These are phyloP conservation scores for Boletus rubescentipes DNA, from an alignment of 768 basidiomycete genomes.

Conservation along the genomic window DNA sequence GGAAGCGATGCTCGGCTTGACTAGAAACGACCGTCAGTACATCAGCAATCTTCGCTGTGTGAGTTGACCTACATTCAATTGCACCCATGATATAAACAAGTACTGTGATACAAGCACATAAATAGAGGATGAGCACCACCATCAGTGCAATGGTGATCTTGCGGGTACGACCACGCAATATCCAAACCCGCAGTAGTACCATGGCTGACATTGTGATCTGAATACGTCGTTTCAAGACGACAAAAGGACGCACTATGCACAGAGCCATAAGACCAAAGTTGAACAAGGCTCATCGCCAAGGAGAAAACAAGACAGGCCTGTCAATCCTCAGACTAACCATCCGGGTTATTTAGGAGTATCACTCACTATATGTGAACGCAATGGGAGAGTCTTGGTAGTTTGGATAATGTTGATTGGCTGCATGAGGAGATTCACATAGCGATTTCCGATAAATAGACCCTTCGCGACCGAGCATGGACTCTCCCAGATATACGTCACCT, in stretches of 20 bases:
- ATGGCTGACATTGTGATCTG: not conserved
- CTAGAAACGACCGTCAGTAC: not conserved
- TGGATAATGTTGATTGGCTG: not conserved
- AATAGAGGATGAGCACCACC: not conserved
- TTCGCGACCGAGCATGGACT: constrained; percentile 1
- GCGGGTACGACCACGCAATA: constrained; percentile 1
- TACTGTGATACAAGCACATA: not conserved
- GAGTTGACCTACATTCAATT: not conserved
- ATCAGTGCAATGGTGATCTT: not conserved
- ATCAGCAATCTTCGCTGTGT: not conserved
- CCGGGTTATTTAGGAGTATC: not conserved
- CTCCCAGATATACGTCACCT: not conserved
- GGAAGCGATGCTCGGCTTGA: not conserved
- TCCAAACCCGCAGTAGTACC: constrained; percentile 2
- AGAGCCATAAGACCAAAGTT: not conserved
- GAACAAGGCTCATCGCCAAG: not conserved
- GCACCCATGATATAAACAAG: not conserved
- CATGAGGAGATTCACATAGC: constrained; percentile 2
- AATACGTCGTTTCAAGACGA: not conserved
- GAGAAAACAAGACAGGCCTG: not conserved
- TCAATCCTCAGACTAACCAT: not conserved
- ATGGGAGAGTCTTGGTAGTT: not conserved
- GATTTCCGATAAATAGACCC: constrained; percentile 2
- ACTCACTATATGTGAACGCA: not conserved
- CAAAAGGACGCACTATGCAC: not conserved